Conservation (phyloP, 441 rosid species). For the Pelargonium australe region DNA sequence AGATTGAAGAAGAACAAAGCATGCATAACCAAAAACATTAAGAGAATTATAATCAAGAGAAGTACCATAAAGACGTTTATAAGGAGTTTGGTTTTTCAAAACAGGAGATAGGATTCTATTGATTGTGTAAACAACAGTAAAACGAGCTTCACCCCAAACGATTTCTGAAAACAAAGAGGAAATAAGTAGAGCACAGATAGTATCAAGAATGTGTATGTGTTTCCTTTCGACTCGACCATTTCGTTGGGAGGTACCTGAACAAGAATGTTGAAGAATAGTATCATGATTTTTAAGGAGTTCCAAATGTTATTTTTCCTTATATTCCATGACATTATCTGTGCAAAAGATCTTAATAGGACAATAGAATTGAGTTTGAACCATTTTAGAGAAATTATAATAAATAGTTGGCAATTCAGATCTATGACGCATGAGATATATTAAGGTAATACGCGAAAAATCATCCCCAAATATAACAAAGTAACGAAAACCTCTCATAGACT, state of each 20-base stretch:
- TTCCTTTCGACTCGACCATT: background rate
- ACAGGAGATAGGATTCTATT: background rate
- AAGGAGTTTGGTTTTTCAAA: background rate
- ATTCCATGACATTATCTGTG: background rate
- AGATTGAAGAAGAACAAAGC: background rate
- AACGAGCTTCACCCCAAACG: background rate
- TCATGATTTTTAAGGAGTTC: background rate
- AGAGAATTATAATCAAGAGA: background rate
- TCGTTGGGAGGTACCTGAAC: slow-evolving; percentile 12
- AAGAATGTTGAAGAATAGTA: background rate
- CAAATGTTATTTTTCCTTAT: background rate
- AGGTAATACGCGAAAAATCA: no score
- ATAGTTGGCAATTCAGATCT: no score
- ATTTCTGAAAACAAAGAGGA: background rate
- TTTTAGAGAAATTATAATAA: background rate
- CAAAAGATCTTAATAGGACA: background rate
- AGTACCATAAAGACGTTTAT: background rate
- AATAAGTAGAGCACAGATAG: background rate
- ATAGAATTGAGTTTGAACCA: slow-evolving; percentile 6
- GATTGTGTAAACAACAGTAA: background rate
- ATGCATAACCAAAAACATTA: background rate
- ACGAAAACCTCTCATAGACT: no score
- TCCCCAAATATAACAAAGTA: no score
- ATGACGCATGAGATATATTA: no score
- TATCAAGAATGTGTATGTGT: background rate